Evolutionary conservation across 495 filamentous ascomycete species (phyloP).

Genomic region (Bryoglossum gracile): DNA sequence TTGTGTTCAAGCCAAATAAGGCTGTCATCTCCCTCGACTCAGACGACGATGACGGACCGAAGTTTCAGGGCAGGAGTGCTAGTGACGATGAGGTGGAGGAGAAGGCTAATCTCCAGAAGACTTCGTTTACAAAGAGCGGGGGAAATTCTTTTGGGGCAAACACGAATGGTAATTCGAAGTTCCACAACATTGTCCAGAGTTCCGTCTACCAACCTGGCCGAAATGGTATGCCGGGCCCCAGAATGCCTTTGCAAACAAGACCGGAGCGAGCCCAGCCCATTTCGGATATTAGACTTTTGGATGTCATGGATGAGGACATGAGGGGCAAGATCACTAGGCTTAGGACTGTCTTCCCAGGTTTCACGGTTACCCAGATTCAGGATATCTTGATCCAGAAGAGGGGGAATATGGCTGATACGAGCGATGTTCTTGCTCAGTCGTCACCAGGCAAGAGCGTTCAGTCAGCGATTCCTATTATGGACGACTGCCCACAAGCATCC

Average conservation of each 20-base stretch:
- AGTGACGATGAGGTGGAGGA: conserved; percentile 7
- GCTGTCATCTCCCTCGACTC: conserved; percentile 32
- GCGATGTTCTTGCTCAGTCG: conserved; percentile 41
- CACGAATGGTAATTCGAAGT: conserved; percentile 17
- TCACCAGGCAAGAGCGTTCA: conserved; percentile 28
- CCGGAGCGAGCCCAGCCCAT: conserved; percentile 52
- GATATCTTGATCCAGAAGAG: conserved; percentile 44
- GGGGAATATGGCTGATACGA: conserved; percentile 54
- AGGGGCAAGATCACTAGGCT: conserved; percentile 51
- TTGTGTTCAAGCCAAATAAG: conserved; percentile 28
- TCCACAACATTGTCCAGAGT: conserved; percentile 15
- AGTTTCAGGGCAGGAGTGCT: conserved; percentile 31
- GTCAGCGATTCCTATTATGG: conserved; percentile 27
- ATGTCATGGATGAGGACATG: conserved; percentile 47
- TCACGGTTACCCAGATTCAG: conserved; percentile 41
- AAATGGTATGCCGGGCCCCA: conserved; percentile 13
- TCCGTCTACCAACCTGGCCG: conserved; percentile 6
- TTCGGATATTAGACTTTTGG: conserved; percentile 40
- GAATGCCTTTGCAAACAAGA: conserved; percentile 27
- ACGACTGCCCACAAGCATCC: conserved; percentile 3
- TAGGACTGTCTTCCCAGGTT: conserved; percentile 41
- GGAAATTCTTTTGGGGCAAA: conserved; percentile 10
- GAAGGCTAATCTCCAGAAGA: conserved; percentile 51
- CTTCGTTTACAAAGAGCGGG: conserved; percentile 44
- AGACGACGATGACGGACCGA: conserved; percentile 51